Conservation (phyloP, 208 protist genomes). For the Acanthamoeba triangularis region DNA sequence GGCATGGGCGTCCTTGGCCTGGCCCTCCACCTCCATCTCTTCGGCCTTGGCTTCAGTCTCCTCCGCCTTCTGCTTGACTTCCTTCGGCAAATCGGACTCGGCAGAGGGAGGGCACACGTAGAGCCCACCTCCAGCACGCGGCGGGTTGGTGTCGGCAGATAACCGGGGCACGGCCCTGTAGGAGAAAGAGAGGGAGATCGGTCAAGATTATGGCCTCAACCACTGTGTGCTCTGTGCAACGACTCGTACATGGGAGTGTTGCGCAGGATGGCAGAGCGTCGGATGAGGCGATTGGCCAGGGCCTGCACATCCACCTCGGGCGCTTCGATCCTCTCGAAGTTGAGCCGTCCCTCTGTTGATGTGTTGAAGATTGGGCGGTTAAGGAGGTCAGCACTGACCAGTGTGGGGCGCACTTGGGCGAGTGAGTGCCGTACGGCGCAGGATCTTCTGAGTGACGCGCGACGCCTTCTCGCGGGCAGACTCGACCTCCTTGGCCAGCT, state of each 20-base stretch:
- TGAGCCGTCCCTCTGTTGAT: slow-evolving; percentile 7
- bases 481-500: neutral
- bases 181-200: neutral
- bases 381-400: neutral
- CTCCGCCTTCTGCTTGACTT: neutral
- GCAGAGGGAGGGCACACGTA: neutral
- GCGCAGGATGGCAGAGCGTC: slow-evolving; percentile 32
- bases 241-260: neutral
- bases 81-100: neutral
- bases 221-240: neutral
- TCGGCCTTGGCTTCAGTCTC: neutral
- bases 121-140: neutral
- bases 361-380: no score
- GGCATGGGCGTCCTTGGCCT: no score
- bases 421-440: slow-evolving; percentile 4
- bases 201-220: neutral
- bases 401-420: neutral
- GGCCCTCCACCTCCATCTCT: no score
- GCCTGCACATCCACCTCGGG: slow-evolving; percentile 19
- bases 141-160: neutral
- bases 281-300: slow-evolving; percentile 14
- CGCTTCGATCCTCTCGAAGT: slow-evolving; percentile 44
- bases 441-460: slow-evolving; percentile 49
- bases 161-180: slow-evolving; percentile 15
- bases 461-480: neutral